Conservation (phyloP, 108 stramenopile species). For the Cyclotella kingstonii region DNA sequence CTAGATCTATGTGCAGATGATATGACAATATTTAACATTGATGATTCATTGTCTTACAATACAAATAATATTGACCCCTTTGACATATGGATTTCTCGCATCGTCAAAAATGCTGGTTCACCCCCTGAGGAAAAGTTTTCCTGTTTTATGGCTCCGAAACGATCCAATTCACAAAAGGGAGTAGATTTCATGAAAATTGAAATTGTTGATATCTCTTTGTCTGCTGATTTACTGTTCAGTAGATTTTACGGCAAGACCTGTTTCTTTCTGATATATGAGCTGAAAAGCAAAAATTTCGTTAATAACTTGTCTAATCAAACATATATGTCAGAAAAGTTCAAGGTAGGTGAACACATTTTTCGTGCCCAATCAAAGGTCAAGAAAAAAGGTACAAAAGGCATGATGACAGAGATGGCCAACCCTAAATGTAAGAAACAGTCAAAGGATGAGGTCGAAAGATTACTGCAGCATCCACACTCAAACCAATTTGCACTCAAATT, state of each 20-base stretch:
- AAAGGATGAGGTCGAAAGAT: too few relatives aligned
- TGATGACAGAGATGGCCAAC: background rate
- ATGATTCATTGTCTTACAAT: background rate
- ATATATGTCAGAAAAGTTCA: background rate
- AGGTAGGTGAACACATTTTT: background rate
- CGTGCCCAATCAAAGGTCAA: background rate
- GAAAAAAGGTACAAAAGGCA: background rate
- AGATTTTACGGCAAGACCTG: conserved; percentile 2
- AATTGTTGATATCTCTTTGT: conserved; percentile 9
- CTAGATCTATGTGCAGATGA: conserved; percentile 42
- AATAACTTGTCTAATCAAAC: background rate
- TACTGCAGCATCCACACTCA: conserved; percentile 1
- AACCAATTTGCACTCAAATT: conserved; percentile 8
- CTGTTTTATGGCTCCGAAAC: background rate
- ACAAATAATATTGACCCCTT: conserved; percentile 20
- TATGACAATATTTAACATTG: too few relatives aligned
- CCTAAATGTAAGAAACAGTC: too few relatives aligned
- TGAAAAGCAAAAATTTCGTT: background rate
- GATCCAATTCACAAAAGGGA: background rate
- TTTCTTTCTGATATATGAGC: conserved; percentile 13
- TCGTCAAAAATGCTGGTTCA: conserved; percentile 19
- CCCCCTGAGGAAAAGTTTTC: conserved; percentile 18
- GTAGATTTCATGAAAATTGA: conserved; percentile 1
- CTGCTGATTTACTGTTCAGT: conserved; percentile 1
- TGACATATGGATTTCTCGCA: conserved; percentile 33